phyloP scores from a whole-genome alignment of 2,329 filamentous ascomycete genomes.

The Botrytis fragariae region DNA sequence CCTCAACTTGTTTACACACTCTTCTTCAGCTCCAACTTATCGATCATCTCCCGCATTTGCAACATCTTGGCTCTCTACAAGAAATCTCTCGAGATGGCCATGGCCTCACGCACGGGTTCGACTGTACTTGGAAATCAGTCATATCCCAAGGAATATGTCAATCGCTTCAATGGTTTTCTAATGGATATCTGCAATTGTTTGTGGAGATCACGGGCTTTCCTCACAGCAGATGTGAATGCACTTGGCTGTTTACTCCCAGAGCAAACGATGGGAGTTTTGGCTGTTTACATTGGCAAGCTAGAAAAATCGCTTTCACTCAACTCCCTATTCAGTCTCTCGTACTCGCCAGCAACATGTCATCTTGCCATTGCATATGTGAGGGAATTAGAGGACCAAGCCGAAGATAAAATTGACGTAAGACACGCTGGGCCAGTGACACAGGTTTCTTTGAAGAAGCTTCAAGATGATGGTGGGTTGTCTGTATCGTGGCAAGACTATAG shows the following conservation, averaged over 20 bases:
- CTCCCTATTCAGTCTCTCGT: constrained; percentile 56
- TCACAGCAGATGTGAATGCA: constrained; percentile 59
- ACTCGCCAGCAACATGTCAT: constrained; percentile 55
- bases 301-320: constrained; percentile 48
- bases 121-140: constrained; percentile 34
- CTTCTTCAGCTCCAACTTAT: constrained; percentile 62
- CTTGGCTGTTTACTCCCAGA: constrained; percentile 51
- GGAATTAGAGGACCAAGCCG: constrained; percentile 55
- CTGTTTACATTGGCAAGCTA: constrained; percentile 49
- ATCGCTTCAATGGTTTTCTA: constrained; percentile 76
- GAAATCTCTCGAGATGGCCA: constrained; percentile 65
- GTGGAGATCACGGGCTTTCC: constrained; percentile 74
- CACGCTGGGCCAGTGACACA: constrained; percentile 71
- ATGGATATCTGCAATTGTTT: constrained; percentile 85
- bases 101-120: constrained; percentile 42
- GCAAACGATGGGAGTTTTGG: constrained; percentile 46
- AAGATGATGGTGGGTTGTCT: constrained; percentile 61
- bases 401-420: constrained; percentile 45
- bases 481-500: constrained; percentile 74
- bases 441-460: constrained; percentile 60
- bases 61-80: constrained; percentile 71
- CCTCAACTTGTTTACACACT: constrained; percentile 68
- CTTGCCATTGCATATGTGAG: constrained; percentile 56
- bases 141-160: constrained; percentile 60
- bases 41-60: constrained; percentile 66